Conservation (phyloP, 2,329 filamentous ascomycete genomes). For the Colletotrichum sp. region DNA sequence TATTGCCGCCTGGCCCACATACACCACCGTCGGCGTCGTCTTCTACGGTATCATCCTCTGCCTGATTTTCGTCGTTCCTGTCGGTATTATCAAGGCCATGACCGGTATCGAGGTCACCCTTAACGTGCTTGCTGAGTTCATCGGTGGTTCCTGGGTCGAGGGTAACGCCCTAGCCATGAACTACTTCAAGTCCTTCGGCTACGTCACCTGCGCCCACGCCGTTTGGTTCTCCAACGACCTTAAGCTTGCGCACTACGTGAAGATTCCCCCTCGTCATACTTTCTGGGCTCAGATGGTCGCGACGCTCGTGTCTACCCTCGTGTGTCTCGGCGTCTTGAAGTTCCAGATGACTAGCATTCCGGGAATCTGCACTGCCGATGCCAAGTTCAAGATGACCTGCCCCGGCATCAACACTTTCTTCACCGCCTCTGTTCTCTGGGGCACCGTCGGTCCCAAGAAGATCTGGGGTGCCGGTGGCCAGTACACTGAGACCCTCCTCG, state of each 20-base stretch:
- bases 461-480: constrained; percentile 39
- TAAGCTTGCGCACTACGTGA: constrained; percentile 61
- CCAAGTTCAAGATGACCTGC: constrained; percentile 41
- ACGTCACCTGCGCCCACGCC: constrained; percentile 28
- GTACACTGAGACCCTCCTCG: constrained; percentile 38
- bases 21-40: constrained; percentile 55
- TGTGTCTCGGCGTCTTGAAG: constrained; percentile 54
- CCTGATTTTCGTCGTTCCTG: constrained; percentile 55
- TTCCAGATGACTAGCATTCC: constrained; percentile 44
- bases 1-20: constrained; percentile 53
- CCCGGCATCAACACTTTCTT: constrained; percentile 44
- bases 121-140: constrained; percentile 59
- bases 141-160: constrained; percentile 54
- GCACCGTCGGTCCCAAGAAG: constrained; percentile 41
- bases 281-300: constrained; percentile 65
- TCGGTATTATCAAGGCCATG: constrained; percentile 59
- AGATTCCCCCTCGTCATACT: constrained; percentile 66
- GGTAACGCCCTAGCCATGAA: constrained; percentile 59
- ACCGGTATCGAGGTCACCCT: constrained; percentile 57
- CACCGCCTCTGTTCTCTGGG: constrained; percentile 46
- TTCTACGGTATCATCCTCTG: constrained; percentile 56
- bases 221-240: constrained; percentile 34
- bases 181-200: constrained; percentile 58
- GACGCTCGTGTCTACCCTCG: constrained; percentile 55
- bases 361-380: constrained; percentile 40